These are phyloP conservation scores for Trichosporon ovoides DNA, from an alignment of 1,284 basidiomycete species.

Conservation along the genomic window DNA sequence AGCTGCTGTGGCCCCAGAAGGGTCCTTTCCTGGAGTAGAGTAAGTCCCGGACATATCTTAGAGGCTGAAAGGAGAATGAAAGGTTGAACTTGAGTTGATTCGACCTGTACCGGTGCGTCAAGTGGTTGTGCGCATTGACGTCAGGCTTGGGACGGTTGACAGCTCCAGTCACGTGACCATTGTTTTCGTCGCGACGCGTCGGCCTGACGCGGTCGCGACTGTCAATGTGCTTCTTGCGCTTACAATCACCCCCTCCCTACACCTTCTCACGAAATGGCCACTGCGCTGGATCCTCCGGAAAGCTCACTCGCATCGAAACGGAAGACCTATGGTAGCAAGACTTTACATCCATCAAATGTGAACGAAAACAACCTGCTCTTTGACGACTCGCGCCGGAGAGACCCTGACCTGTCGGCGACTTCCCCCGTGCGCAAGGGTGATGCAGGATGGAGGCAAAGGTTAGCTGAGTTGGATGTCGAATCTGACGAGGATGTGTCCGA, in stretches of 20 bases:
- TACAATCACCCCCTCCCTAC: no score
- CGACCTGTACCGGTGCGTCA: not conserved
- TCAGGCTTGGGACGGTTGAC: not conserved
- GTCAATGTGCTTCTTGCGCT: not conserved
- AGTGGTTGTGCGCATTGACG: not conserved
- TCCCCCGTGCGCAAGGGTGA: not conserved
- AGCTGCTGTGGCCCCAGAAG: not conserved
- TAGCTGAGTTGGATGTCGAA: not conserved
- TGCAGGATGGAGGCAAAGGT: not conserved
- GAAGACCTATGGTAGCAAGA: not conserved
- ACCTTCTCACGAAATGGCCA: not conserved
- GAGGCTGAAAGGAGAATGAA: not conserved
- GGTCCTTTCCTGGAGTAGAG: not conserved
- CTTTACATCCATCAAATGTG: not conserved
- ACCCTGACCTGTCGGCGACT: no score
- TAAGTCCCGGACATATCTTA: not conserved
- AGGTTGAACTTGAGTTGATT: no score
- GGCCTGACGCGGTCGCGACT: not conserved
- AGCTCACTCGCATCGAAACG: not conserved
- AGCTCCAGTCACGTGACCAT: not conserved
- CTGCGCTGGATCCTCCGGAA: not conserved
- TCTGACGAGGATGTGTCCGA: not conserved
- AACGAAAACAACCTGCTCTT: not conserved
- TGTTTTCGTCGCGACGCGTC: constrained; percentile 7
- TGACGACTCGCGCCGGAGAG: no score